Base-by-base conservation (phyloP, 352 stramenopile genomes). In the Phytophthora tentaculata region DNA sequence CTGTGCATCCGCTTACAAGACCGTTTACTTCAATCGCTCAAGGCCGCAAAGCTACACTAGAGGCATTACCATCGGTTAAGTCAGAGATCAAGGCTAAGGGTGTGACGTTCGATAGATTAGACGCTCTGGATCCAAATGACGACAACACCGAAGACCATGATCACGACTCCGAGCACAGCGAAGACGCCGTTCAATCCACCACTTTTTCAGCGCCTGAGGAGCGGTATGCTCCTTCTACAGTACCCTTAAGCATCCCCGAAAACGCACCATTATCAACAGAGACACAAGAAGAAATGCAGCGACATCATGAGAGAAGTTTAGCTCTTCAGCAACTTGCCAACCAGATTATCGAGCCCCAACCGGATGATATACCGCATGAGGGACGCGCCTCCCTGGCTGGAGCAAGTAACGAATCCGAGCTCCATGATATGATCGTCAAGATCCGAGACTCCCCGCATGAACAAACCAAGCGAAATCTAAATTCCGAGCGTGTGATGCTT, bases 401-500 rank as follows among this genome's bases (percentile, higher is more conserved):
- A 45, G 65, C 64, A 41, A 24, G 59, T 19, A 39, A 77, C 12
- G 66, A 75, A 39, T 68, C 35, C 22, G 52, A 78, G 19, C 37
- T 78, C 12, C 67, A 69, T 20, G 45, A 81, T 49, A 81, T 81
- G 74, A 76, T 81, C 62, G 66, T 71, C 32, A 81, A 81, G 48
- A 81, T 81, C 32, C 85, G 83, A n/a, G 76, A 80, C 63, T 83
- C 85, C 1, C 70, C 82, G 3, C 56, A 74, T 22, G 51, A 79
- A 23, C 70, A 67, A 9, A 55, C 80, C 0, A 87, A 83, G 50
- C 72, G 67, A 24, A 91, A 76, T 23, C 73, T 91, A 22, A 61
- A 78, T 17, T 79, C 74, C 2, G 85, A 93, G 55, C 76, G 76
- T 5, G 53, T 79, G 16, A 71, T 91, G 68, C 67, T 94, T 43